A percentile compares a stretch with the other conserved stretches of the same genome.
These are phyloP conservation scores for Dendrobium huoshanense DNA, from an alignment of 106 monocot genomes.

Conservation along the genomic window DNA sequence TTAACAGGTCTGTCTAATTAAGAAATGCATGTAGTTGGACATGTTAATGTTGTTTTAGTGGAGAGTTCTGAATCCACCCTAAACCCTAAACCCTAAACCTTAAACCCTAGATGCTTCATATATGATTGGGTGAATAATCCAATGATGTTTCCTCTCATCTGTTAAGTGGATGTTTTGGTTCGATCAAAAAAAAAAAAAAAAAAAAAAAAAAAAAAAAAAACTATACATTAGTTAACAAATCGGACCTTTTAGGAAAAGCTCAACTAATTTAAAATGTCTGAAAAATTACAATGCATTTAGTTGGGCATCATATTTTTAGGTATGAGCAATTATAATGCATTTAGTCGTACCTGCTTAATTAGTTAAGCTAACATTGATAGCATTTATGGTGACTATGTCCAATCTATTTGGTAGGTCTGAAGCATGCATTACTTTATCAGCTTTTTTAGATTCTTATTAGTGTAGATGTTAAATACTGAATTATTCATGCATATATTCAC, in stretches of 20 bases:
- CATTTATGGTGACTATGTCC: not conserved
- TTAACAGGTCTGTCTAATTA: not conserved
- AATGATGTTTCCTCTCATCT: no score
- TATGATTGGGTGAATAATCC: no score
- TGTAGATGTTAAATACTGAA: not conserved
- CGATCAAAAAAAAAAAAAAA: no score
- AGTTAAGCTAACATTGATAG: not conserved
- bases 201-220: no score
- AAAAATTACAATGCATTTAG: not conserved
- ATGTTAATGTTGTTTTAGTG: not conserved
- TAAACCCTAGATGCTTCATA: no score
- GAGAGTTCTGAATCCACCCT: no score
- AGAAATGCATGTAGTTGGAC: not conserved
- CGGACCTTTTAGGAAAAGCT: not conserved
- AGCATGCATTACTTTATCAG: not conserved
- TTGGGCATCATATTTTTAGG: not conserved
- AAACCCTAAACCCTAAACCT: no score
- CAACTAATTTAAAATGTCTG: not conserved
- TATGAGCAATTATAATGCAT: no score
- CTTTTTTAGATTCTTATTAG: not conserved
- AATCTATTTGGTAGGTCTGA: not conserved
- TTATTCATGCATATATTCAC: not conserved
- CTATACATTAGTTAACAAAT: not conserved
- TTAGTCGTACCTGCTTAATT: not conserved
- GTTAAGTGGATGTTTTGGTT: no score